A percentile compares a stretch with the other conserved stretches of the same genome.
These are phyloP conservation scores for Pseudocercospora fijiensis DNA, from an alignment of 2,329 filamentous ascomycete genomes.

Conservation along the genomic window DNA sequence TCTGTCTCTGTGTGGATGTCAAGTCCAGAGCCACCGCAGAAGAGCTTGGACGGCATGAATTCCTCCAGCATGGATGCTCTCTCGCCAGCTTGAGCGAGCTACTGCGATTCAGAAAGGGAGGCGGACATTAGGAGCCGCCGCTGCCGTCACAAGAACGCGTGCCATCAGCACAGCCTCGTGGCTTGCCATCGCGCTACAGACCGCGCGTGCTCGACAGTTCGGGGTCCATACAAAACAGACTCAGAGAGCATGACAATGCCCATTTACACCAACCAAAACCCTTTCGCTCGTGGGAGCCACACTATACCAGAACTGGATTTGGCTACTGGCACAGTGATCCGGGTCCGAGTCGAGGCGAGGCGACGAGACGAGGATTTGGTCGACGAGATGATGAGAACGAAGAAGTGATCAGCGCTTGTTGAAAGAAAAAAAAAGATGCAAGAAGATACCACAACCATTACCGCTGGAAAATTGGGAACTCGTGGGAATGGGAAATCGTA, in stretches of 20 bases:
- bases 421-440: slow-evolving; percentile 8
- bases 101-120: slow-evolving; percentile 76
- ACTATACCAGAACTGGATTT: neutral
- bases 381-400: neutral
- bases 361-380: too few relatives aligned
- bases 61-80: slow-evolving; percentile 87
- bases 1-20: slow-evolving; percentile 95
- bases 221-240: neutral
- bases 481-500: neutral
- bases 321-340: neutral
- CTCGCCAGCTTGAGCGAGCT: slow-evolving; percentile 80
- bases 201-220: neutral
- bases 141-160: neutral
- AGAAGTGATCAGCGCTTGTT: neutral
- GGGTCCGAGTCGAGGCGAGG: neutral
- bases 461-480: slow-evolving; percentile 14
- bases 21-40: slow-evolving; percentile 88
- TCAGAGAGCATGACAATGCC: neutral
- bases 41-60: slow-evolving; percentile 88
- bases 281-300: neutral
- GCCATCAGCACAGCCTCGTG: neutral
- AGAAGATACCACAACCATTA: slow-evolving; percentile 21
- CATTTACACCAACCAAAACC: neutral
- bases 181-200: neutral
- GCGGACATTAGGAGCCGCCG: slow-evolving; percentile 44